A percentile compares a stretch with the other conserved stretches of the same genome.
Evolutionary conservation across 768 basidiomycete species (phyloP).

Genomic region (Hemileccinum rubropunctum): DNA sequence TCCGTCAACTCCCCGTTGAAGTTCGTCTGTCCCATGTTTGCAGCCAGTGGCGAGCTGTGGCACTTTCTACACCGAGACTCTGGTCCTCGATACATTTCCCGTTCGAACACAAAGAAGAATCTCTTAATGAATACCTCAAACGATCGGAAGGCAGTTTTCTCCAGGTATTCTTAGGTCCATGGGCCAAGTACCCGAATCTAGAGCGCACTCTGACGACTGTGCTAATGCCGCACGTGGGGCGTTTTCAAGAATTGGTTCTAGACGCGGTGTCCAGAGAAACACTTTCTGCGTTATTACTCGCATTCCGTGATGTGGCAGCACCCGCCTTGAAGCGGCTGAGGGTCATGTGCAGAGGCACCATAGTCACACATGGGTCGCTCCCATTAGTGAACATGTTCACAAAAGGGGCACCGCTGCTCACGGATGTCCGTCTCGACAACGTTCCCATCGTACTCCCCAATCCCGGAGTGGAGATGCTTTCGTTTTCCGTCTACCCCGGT

Average conservation of each 20-base stretch:
- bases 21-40: constrained; percentile 35
- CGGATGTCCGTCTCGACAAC: constrained; percentile 33
- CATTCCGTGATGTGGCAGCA: constrained; percentile 26
- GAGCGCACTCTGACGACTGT: constrained; percentile 23
- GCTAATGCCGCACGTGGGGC: constrained; percentile 28
- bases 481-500: constrained; percentile 34
- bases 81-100: constrained; percentile 35
- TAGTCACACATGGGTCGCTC: constrained; percentile 25
- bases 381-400: constrained; percentile 24
- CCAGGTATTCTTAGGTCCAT: constrained; percentile 32
- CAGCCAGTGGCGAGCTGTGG: constrained; percentile 34
- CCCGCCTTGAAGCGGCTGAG: constrained; percentile 26
- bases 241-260: constrained; percentile 29
- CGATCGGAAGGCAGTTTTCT: constrained; percentile 31
- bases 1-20: constrained; percentile 33
- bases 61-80: constrained; percentile 32
- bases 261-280: constrained; percentile 32
- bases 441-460: constrained; percentile 26
- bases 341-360: constrained; percentile 31
- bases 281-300: constrained; percentile 18
- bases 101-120: constrained; percentile 28
- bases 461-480: constrained; percentile 22
- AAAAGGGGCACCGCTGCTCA: constrained; percentile 31
- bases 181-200: constrained; percentile 30
- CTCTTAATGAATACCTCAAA: constrained; percentile 31